Percentiles rank a stretch among this genome's conserved stretches.
Conservation (phyloP, 2,329 filamentous ascomycete genomes). For the Echinosphaeria canescens region DNA sequence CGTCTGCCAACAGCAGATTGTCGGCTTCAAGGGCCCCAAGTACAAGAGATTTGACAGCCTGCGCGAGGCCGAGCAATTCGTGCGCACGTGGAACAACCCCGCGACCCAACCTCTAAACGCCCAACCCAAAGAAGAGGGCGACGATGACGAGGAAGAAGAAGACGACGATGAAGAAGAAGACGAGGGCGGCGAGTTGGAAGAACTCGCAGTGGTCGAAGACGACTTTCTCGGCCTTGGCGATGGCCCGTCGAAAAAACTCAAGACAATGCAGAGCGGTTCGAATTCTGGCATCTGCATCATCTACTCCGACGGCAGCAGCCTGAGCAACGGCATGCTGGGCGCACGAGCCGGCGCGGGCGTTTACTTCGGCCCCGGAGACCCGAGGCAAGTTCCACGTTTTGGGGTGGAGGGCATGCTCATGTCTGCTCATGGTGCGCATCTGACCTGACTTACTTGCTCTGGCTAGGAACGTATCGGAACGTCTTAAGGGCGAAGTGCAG, state of each 20-base stretch:
- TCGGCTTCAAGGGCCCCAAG: slow-evolving; percentile 45
- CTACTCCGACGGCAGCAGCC: slow-evolving; percentile 41
- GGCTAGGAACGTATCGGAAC: slow-evolving; percentile 48
- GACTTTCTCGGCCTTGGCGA: too few relatives aligned
- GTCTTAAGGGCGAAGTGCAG: slow-evolving; percentile 49
- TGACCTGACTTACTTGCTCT: slow-evolving; percentile 5
- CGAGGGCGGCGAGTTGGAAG: slow-evolving; percentile 20
- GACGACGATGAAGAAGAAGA: slow-evolving; percentile 7
- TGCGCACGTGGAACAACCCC: slow-evolving; percentile 24
- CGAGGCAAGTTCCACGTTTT: too few relatives aligned
- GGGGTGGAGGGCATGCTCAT: too few relatives aligned
- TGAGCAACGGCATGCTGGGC: slow-evolving; percentile 31
- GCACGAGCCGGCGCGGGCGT: slow-evolving; percentile 39
- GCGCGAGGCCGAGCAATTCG: slow-evolving; percentile 60
- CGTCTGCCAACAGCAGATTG: slow-evolving; percentile 51
- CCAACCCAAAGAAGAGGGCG: slow-evolving; percentile 10
- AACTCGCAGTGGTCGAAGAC: slow-evolving; percentile 6
- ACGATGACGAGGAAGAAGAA: slow-evolving; percentile 5
- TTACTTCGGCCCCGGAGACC: slow-evolving; percentile 34
- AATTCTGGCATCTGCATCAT: too few relatives aligned
- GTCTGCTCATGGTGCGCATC: slow-evolving; percentile 1
- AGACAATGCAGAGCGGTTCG: too few relatives aligned
- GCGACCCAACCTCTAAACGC: too few relatives aligned
- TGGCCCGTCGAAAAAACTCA: too few relatives aligned
- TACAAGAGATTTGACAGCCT: slow-evolving; percentile 48